Evolutionary conservation across 805 yeast genomes (phyloP), one percentile per base, ranked within the genome.

Genomic region (Kuraishia borneana): DNA sequence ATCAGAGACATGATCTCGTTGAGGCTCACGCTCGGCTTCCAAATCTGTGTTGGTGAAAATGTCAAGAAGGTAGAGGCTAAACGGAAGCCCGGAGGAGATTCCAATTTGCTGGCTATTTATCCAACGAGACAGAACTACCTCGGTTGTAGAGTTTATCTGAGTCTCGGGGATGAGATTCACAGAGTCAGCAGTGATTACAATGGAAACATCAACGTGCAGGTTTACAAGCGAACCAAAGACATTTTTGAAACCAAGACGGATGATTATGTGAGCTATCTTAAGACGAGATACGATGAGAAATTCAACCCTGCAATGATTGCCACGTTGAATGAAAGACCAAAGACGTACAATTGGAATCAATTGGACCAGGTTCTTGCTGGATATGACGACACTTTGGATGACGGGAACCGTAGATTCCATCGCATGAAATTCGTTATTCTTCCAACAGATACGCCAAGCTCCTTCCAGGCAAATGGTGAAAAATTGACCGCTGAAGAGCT

Each of bases 281-380:
- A 88, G 50, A 84, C 96, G 0, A 62, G 92, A 36, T 83, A 83
- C 50, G 88, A 85, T 22, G 75, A 70, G 30, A 66, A 61, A 10
- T 88, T 79, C 47, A 59, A 72, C 18, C 61, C 68, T 3, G 67
- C 85, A 1, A 63, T 60, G 36, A 68, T 79, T 5, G 75, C 73
- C 39, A 72, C 76, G 2, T 57, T 71, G 14, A 67, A 68, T 29
- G 65, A 65, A 12, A 68, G 67, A 22, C 69, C 79, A 3, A 56
- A 68, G 30, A 59, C 63, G 10, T 70, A 74, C 40, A 87, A 88
- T 41, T 92, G 98, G 98, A 88, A 88, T 45, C 81, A 77, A 41
- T 65, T 88, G 43, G 99, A 92, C 58, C 96, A 85, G 48, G 71
- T 73, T 18, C 54, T 88, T n/a, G 95, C 96, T 1, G 98, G 98